phyloP scores from a whole-genome alignment of 2,329 filamentous ascomycete species.

The Helicocarpus griseus region DNA sequence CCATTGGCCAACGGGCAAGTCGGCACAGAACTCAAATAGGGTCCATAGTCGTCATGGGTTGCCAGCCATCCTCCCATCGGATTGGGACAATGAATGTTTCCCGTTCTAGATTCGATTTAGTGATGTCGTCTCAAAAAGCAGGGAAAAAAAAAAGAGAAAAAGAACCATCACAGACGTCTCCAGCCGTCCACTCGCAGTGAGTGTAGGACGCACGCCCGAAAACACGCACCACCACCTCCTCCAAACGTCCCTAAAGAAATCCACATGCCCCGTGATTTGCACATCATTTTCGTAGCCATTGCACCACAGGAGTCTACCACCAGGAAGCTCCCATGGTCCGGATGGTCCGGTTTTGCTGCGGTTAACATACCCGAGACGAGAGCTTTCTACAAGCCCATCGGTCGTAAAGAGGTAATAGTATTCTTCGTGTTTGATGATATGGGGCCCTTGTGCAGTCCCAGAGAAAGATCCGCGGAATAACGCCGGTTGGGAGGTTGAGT shows the following conservation, averaged over 20 bases:
- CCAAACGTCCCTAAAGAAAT: conserved; percentile 37
- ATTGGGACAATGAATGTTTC: conserved; percentile 44
- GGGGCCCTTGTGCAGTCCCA: conserved; percentile 44
- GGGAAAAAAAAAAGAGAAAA: conserved; percentile 17
- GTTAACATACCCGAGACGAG: conserved; percentile 48
- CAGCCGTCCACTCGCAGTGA: conserved; percentile 19
- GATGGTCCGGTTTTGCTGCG: conserved; percentile 44
- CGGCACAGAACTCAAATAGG: no score
- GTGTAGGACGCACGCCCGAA: conserved; percentile 36
- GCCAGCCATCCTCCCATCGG: conserved; percentile 44
- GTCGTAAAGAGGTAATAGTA: conserved; percentile 47
- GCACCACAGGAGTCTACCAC: conserved; percentile 48
- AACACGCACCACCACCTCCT: conserved; percentile 43
- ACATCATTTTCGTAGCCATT: conserved; percentile 41
- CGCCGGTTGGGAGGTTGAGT: conserved; percentile 22
- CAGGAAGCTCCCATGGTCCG: conserved; percentile 54
- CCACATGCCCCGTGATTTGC: conserved; percentile 42
- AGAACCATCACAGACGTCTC: conserved; percentile 36
- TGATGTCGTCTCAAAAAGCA: not conserved
- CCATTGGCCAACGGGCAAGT: no score
- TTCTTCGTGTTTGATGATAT: conserved; percentile 43
- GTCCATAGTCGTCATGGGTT: no score
- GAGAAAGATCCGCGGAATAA: conserved; percentile 37
- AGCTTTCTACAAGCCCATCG: conserved; percentile 44
- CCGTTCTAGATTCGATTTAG: conserved; percentile 24